Percentiles rank a stretch among this genome's conserved stretches.
These are phyloP conservation scores for Apiospora pterosperma DNA, from an alignment of 2,329 filamentous ascomycete genomes.

Conservation along the genomic window DNA sequence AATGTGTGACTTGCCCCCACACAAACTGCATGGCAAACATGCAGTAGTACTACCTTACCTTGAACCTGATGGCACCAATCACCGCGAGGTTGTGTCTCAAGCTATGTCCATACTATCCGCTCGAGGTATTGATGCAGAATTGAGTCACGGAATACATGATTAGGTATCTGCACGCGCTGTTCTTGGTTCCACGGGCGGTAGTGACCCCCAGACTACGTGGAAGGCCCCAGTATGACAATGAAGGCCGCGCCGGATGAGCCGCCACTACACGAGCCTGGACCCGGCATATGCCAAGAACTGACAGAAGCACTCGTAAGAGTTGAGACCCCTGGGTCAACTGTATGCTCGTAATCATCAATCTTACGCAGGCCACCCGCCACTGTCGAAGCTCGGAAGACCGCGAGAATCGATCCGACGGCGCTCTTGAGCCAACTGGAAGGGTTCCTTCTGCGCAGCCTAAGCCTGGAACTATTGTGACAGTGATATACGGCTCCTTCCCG, in stretches of 20 bases:
- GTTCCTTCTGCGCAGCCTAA: not conserved
- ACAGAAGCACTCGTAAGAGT: constrained; percentile 13
- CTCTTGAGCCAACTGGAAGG: constrained; percentile 16
- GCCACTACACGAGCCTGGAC: constrained; percentile 45
- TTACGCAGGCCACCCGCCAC: constrained; percentile 17
- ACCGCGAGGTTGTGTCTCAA: constrained; percentile 53
- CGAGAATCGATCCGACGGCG: constrained; percentile 11
- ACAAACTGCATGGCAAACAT: not conserved
- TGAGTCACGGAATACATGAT: constrained; percentile 38
- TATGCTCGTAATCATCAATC: constrained; percentile 9
- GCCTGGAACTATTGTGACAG: not conserved
- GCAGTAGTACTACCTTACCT: constrained; percentile 24
- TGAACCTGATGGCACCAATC: constrained; percentile 47
- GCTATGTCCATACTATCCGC: constrained; percentile 4
- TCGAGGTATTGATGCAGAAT: constrained; percentile 19
- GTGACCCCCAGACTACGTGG: constrained; percentile 32
- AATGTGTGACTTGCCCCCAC: constrained; percentile 30
- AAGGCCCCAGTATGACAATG: constrained; percentile 36
- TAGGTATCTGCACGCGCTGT: constrained; percentile 32
- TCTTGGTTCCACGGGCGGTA: constrained; percentile 32
- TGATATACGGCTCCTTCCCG: not conserved
- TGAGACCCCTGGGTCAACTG: constrained; percentile 8
- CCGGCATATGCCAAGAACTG: constrained; percentile 34
- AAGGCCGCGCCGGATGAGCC: constrained; percentile 40
- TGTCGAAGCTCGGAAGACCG: constrained; percentile 14